Base-by-base conservation (phyloP, 768 basidiomycete genomes). In the Leccinum boreale region DNA sequence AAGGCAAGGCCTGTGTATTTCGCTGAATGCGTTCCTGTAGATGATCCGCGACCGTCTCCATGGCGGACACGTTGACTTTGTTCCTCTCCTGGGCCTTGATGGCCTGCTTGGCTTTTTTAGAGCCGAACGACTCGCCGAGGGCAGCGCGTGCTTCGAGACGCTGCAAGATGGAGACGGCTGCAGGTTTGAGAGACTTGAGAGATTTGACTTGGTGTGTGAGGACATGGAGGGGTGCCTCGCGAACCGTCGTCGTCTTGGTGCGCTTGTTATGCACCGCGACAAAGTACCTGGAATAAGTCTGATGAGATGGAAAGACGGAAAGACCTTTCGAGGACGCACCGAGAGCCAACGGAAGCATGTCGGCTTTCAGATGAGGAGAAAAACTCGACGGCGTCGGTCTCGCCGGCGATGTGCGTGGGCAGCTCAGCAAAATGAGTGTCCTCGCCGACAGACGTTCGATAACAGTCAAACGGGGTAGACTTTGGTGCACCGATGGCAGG, bases 121-220 rank as follows among this genome's bases (percentile, higher is more conserved):
- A 95, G 21, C 96, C 96, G 62, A 99, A 99, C 1, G 90, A 84
- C 70, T 93, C 88, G 31, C 96, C 96, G 1, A 99, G 82, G n/a
- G 84, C 79, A 55, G 83, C 90, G 44, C 87, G 81, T 15, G 87
- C 87, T 52, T 85, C 79, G 36, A 81, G 74, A 58, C 85, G 81
- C 49, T 78, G 64, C 50, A 82, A 74, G 9, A 77, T 72, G 15
- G 84, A 80, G 8, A 80, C 80, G 14, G 78, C 73, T 4, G 81
- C 73, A 14, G 82, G 76, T 17, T 78, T 71, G 39, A 85, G 76
- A 33, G 81, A 79, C 73, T 94, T 94, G 48, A 96, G 79, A 8
- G 89, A 85, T 71, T 96, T 98, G 58, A 96, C 92, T 23, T 85
- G 82, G 39, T 87, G 88, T 4, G 84, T 78, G 24, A 97, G 70